Evolutionary conservation across 2,329 filamentous ascomycete species (phyloP).

Genomic region (Dactylella cylindrospora): DNA sequence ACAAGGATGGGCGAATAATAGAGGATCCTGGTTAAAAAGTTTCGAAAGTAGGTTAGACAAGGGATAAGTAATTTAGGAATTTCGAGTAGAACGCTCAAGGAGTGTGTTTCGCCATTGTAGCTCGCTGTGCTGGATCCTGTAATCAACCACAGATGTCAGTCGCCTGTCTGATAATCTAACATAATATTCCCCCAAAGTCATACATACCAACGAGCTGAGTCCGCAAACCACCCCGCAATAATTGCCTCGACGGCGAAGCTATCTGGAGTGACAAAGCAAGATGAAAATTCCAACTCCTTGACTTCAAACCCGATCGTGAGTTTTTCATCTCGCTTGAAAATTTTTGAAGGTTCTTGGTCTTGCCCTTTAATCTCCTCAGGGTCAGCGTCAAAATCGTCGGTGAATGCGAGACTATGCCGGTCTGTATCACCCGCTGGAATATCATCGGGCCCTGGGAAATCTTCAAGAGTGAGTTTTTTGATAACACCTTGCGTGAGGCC

Average conservation of each 20-base stretch:
- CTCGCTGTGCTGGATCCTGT: too few relatives aligned
- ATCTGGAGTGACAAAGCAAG: constrained; percentile 20
- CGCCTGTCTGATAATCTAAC: constrained; percentile 3
- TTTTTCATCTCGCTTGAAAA: constrained; percentile 8
- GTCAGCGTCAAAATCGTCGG: constrained; percentile 5
- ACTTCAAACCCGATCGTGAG: constrained; percentile 4
- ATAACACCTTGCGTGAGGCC: too few relatives aligned
- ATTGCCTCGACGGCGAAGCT: constrained; percentile 20
- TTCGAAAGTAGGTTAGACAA: too few relatives aligned
- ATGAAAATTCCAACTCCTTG: constrained; percentile 27
- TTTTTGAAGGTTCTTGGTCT: constrained; percentile 11
- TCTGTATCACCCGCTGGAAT: too few relatives aligned
- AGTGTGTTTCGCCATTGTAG: too few relatives aligned
- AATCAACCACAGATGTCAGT: neutral
- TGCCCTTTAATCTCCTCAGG: constrained; percentile 10
- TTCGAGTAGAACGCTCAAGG: too few relatives aligned
- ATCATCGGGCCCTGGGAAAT: too few relatives aligned
- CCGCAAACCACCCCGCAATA: constrained; percentile 27
- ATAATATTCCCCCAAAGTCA: constrained; percentile 17
- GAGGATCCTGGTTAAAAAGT: too few relatives aligned
- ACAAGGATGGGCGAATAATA: too few relatives aligned
- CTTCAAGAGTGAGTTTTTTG: too few relatives aligned
- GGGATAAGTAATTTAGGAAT: too few relatives aligned
- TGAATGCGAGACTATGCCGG: neutral
- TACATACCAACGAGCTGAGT: constrained; percentile 23